Base-by-base conservation (phyloP, 441 rosid genomes). In the Populus hybrid region DNA sequence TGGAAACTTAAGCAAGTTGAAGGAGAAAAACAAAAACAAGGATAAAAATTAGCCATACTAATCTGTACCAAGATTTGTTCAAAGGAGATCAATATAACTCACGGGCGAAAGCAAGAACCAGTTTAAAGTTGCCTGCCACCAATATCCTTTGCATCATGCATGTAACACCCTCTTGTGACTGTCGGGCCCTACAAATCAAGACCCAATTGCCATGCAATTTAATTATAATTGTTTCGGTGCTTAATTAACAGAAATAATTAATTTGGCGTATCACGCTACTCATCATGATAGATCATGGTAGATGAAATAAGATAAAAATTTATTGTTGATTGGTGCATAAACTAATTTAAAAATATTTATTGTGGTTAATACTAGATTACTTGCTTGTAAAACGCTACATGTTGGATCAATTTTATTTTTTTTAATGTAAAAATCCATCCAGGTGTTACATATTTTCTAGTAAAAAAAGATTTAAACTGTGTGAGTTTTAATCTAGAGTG, bases 401-500 rank as follows among this genome's bases (percentile, higher is more conserved):
- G 38, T 35, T 8, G 9, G 10, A 9, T 38, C 12, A 9, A 38
- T 9, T 38, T 38, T 38, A 10, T 38, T 38, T 9, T 9, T 31
- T 38, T 8, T 38, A 38, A 38, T 38, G 3, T 9, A 10, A 2
- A 9, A 33, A 38, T 2, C 0, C 2, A 38, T 9, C 1, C 1
- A 38, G 1, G 6, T 38, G 0, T 9, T 9, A 2, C 0, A 12
- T 1, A 2, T 36, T 36, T 36, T 1, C 2, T 1, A 8, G 0
- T 36, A 36, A 7, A 35, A 7, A 1, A 35, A 7, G 2, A 35
- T 36, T 36, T 36, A 36, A 36, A 33, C 1, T 0, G 0, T 33
- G 0, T 31, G 0, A 6, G 7, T 0, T 33, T 33, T 33, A 0
- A 33, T 33, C 31, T 3, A 3, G 0, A 2, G 0, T 33, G 36